These are phyloP conservation scores for Rhizopogon vesiculosus DNA, from an alignment of 768 basidiomycete species.

Conservation along the genomic window DNA sequence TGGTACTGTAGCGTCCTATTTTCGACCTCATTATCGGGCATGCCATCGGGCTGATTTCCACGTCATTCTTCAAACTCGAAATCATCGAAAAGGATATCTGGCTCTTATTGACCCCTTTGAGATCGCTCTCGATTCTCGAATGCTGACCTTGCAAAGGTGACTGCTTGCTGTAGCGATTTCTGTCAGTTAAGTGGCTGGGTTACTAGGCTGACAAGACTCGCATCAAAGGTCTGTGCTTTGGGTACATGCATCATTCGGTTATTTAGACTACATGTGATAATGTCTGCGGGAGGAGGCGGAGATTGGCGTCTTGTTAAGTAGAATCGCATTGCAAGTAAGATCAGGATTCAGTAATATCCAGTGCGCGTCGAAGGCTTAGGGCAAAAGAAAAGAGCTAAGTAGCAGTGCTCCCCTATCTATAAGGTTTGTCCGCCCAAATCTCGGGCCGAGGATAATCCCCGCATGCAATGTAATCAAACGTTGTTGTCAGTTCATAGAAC, in stretches of 20 bases:
- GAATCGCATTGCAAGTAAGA: not conserved
- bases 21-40: slow-evolving; percentile 40
- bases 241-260: slow-evolving; percentile 47
- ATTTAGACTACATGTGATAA: slow-evolving; percentile 45
- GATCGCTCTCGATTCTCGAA: slow-evolving; percentile 39
- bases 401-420: too few relatives aligned
- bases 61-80: slow-evolving; percentile 31
- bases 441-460: too few relatives aligned
- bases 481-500: too few relatives aligned
- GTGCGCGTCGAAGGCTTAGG: not conserved
- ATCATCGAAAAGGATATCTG: slow-evolving; percentile 41
- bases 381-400: too few relatives aligned
- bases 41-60: slow-evolving; percentile 47
- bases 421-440: too few relatives aligned
- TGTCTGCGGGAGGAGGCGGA: slow-evolving; percentile 29
- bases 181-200: not conserved
- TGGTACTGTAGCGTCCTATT: slow-evolving; percentile 40
- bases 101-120: slow-evolving; percentile 31
- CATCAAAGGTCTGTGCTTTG: slow-evolving; percentile 38
- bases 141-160: slow-evolving; percentile 45
- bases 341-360: not conserved
- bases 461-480: too few relatives aligned
- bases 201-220: slow-evolving; percentile 16
- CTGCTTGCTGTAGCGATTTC: slow-evolving; percentile 36
- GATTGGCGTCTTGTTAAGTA: slow-evolving; percentile 7